phyloP scores from a whole-genome alignment of 192 early-diverging fungal genomes.

The Diversispora eburnea region DNA sequence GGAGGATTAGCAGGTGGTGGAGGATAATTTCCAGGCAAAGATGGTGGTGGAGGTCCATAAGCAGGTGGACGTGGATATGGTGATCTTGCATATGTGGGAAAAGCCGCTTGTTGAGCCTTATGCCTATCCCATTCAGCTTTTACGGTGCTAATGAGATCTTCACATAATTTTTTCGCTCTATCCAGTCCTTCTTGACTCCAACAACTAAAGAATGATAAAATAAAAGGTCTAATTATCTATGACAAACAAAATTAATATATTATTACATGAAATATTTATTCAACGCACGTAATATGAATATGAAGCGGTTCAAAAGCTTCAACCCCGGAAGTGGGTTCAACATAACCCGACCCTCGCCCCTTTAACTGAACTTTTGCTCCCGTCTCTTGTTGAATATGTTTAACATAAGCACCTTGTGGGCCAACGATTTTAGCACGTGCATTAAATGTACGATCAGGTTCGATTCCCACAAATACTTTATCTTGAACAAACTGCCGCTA shows the following conservation, averaged over 20 bases:
- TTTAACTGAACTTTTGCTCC: slow-evolving; percentile 75
- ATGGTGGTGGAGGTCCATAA: slow-evolving; percentile 29
- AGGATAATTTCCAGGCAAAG: slow-evolving; percentile 32
- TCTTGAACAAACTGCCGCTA: slow-evolving; percentile 53
- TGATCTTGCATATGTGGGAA: slow-evolving; percentile 17
- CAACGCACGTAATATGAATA: slow-evolving; percentile 72
- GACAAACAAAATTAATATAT: too few species aligned
- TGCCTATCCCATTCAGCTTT: slow-evolving; percentile 61
- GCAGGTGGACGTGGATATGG: slow-evolving; percentile 31
- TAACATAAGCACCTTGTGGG: slow-evolving; percentile 73
- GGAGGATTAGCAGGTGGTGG: slow-evolving; percentile 37
- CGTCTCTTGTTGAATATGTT: slow-evolving; percentile 83
- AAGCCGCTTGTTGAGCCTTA: slow-evolving; percentile 37
- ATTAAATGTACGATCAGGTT: slow-evolving; percentile 73
- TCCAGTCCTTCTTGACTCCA: slow-evolving; percentile 62
- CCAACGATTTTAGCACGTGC: slow-evolving; percentile 85
- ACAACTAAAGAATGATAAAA: slow-evolving; percentile 43
- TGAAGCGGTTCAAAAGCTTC: slow-evolving; percentile 78
- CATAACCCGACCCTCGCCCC: slow-evolving; percentile 79
- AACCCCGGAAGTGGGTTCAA: slow-evolving; percentile 55
- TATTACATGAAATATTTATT: neutral
- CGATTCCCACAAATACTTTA: slow-evolving; percentile 74
- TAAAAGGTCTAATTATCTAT: neutral
- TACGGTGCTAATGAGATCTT: slow-evolving; percentile 78
- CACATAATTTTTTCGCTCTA: slow-evolving; percentile 62